phyloP scores from a whole-genome alignment of 2,329 filamentous ascomycete genomes.

The Didymella sp. region DNA sequence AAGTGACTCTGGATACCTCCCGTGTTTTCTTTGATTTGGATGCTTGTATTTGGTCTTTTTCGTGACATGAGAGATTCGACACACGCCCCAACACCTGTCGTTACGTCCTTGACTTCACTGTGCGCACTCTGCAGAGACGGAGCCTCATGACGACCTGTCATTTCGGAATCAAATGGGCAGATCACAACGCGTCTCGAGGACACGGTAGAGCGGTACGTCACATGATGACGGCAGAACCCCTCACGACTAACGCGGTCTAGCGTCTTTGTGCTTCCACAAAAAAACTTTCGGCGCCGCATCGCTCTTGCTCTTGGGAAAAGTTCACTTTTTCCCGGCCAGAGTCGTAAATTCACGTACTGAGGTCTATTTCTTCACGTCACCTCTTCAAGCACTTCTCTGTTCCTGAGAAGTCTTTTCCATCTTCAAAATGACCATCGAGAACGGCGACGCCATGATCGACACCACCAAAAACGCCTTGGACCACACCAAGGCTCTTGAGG shows the following conservation, averaged over 20 bases:
- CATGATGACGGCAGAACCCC: constrained; percentile 1
- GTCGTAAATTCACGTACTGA: constrained; percentile 38
- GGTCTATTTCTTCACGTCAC: constrained; percentile 43
- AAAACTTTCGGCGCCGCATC: constrained; percentile 26
- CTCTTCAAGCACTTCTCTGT: constrained; percentile 30
- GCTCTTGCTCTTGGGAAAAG: constrained; percentile 58
- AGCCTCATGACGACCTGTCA: neutral
- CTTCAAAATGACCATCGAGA: constrained; percentile 73
- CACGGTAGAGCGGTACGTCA: constrained; percentile 12
- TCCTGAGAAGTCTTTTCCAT: constrained; percentile 42
- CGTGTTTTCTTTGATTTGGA: no score
- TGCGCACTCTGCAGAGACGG: neutral
- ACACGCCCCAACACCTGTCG: neutral
- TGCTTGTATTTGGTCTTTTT: no score
- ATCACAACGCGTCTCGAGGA: constrained; percentile 4
- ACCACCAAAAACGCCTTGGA: constrained; percentile 68
- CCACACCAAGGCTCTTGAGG: constrained; percentile 75
- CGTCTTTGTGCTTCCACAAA: constrained; percentile 27
- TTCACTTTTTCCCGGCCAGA: constrained; percentile 64
- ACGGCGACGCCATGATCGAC: constrained; percentile 65
- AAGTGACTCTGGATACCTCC: no score
- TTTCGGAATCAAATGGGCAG: neutral
- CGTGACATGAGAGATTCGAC: no score
- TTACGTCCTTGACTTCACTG: neutral
- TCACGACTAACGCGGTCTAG: constrained; percentile 11